These are phyloP conservation scores for Bolboschoenus planiculmis DNA, from an alignment of 176 grass and related monocot genomes.

Conservation along the genomic window DNA sequence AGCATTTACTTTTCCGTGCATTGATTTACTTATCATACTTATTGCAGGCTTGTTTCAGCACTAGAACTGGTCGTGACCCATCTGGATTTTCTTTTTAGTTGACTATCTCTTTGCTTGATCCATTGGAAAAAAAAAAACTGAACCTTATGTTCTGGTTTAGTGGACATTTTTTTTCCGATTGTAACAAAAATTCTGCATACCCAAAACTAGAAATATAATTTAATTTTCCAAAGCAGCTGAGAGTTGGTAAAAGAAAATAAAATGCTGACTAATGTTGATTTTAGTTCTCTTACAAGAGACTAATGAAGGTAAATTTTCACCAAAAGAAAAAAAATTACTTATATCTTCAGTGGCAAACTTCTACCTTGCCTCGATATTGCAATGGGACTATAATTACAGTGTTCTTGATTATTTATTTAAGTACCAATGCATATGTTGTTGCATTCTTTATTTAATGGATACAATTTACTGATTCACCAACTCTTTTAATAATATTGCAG, in stretches of 20 bases:
- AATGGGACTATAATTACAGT: not conserved
- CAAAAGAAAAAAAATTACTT: not conserved
- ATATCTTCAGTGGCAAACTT: not conserved
- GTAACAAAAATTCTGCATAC: not conserved
- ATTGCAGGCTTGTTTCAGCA: not conserved
- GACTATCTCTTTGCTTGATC: not conserved
- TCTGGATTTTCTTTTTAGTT: not conserved
- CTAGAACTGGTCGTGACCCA: not conserved
- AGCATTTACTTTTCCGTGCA: not conserved
- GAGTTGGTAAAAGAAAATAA: not conserved
- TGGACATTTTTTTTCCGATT: not conserved
- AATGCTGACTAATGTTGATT: not conserved
- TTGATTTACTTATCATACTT: not conserved
- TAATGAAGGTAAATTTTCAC: not conserved
- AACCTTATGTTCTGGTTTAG: not conserved
- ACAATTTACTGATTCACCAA: not conserved
- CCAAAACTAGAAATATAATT: not conserved
- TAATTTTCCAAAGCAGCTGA: not conserved
- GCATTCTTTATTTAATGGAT: not conserved
- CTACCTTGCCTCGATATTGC: not conserved
- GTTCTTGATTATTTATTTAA: not conserved
- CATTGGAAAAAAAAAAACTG: not conserved
- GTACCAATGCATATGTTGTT: not conserved
- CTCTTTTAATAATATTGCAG: conserved; percentile 17
- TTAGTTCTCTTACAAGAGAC: not conserved